Conservation (phyloP, 331 rosid genomes). For the Rosa hybrid region DNA sequence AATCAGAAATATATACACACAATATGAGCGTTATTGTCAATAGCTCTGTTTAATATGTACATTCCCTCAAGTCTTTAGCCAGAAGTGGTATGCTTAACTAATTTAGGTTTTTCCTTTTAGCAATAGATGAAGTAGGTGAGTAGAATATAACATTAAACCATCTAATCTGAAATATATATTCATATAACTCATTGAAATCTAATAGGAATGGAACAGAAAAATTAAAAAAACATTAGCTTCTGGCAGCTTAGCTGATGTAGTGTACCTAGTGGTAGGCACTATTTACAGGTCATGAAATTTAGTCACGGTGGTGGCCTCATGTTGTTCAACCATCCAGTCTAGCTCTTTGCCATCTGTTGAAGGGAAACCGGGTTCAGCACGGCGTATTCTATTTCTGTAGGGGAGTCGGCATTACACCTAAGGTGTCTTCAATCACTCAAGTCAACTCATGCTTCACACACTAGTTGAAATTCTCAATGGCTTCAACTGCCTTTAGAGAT, state of each 20-base stretch:
- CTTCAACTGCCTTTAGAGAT: background rate
- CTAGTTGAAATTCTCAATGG: background rate
- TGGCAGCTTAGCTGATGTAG: conserved; percentile 22
- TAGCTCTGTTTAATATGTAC: conserved; percentile 7
- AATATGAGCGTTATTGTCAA: background rate
- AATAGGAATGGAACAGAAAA: background rate
- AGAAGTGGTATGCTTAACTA: background rate
- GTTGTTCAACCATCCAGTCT: background rate
- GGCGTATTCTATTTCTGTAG: background rate
- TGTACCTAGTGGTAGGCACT: conserved; percentile 31
- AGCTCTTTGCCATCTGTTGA: background rate
- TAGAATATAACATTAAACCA: conserved; percentile 10
- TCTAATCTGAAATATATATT: background rate
- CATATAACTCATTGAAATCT: background rate
- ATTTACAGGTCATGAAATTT: conserved; percentile 30
- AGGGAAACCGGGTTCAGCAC: background rate
- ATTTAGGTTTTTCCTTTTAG: background rate
- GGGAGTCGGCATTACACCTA: background rate
- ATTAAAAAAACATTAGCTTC: background rate
- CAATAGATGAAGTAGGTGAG: conserved; percentile 25
- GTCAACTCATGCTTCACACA: background rate
- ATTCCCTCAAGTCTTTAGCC: background rate
- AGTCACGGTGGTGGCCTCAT: conserved; percentile 39
- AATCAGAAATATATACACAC: background rate
- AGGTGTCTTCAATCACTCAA: background rate